Conservation (phyloP, 75 land plant genomes). For the Pseudotsuga menziesii region DNA sequence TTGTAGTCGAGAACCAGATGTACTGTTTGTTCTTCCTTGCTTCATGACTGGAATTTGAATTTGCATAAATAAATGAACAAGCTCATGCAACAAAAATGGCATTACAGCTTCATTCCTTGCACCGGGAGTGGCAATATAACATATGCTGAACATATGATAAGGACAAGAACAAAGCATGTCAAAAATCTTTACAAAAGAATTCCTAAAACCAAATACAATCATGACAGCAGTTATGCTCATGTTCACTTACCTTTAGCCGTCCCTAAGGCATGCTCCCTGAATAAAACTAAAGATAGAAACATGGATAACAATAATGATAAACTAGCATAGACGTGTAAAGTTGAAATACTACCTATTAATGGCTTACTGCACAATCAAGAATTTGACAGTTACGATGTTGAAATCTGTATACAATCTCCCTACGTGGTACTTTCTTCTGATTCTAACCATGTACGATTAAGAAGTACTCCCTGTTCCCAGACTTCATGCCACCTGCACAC, state of each 20-base stretch:
- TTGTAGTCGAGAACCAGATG: slow-evolving; percentile 1
- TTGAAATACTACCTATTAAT: not conserved
- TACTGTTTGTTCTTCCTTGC: too few relatives aligned
- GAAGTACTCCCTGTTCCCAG: slow-evolving; percentile 48
- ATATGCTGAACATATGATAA: not conserved
- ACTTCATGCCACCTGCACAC: slow-evolving; percentile 37
- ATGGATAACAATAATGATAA: not conserved
- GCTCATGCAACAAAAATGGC: not conserved
- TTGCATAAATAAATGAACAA: not conserved
- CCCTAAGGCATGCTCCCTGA: too few relatives aligned
- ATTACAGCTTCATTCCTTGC: not conserved
- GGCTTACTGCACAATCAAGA: not conserved
- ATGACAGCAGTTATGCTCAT: not conserved
- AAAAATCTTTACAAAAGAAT: not conserved
- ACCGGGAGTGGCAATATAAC: not conserved
- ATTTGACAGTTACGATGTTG: not conserved
- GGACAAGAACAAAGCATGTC: not conserved
- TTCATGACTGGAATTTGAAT: not conserved
- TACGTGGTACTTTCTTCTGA: slow-evolving; percentile 1
- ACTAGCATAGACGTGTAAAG: not conserved
- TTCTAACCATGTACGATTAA: slow-evolving; percentile 21
- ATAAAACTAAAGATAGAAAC: not conserved
- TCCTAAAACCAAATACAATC: not conserved
- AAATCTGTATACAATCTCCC: not conserved
- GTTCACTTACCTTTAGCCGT: not conserved